Conservation (phyloP, 352 stramenopile genomes). For the Globisporangium solare region DNA sequence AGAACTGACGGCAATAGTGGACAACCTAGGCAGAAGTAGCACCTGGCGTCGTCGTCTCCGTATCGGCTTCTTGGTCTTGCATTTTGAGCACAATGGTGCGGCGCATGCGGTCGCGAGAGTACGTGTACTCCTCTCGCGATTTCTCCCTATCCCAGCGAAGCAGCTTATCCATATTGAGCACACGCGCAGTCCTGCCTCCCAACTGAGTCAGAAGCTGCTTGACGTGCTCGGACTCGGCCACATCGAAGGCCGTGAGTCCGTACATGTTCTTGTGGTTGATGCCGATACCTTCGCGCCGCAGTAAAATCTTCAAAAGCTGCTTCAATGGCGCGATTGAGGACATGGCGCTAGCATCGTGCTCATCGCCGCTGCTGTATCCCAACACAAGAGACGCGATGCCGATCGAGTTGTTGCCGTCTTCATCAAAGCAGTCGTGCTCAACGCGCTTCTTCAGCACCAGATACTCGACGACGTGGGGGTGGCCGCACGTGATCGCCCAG, state of each 20-base stretch:
- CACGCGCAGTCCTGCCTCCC: slow-evolving; percentile 34
- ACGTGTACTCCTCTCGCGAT: slow-evolving; percentile 43
- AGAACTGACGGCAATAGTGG: slow-evolving; percentile 26
- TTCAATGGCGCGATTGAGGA: slow-evolving; percentile 11
- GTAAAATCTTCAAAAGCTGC: slow-evolving; percentile 23
- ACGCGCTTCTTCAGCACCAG: slow-evolving; percentile 38
- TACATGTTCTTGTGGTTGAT: slow-evolving; percentile 74
- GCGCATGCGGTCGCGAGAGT: slow-evolving; percentile 26
- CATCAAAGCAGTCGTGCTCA: slow-evolving; percentile 57
- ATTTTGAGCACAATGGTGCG: slow-evolving; percentile 20
- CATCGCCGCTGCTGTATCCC: slow-evolving; percentile 8
- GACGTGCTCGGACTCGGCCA: slow-evolving; percentile 33
- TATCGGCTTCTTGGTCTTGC: not conserved
- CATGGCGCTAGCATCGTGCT: too few relatives aligned
- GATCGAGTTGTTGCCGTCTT: slow-evolving; percentile 69
- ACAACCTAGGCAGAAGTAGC: not conserved
- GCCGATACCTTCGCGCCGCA: slow-evolving; percentile 29
- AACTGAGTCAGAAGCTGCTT: slow-evolving; percentile 42
- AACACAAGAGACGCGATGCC: slow-evolving; percentile 46
- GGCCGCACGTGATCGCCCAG: slow-evolving; percentile 53
- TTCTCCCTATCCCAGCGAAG: slow-evolving; percentile 46
- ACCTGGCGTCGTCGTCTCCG: not conserved
- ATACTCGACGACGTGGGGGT: slow-evolving; percentile 38
- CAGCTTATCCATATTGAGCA: slow-evolving; percentile 42
- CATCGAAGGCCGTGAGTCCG: slow-evolving; percentile 55